Evolutionary conservation across 495 filamentous ascomycete species (phyloP).

Genomic region (Penicillium desertorum): DNA sequence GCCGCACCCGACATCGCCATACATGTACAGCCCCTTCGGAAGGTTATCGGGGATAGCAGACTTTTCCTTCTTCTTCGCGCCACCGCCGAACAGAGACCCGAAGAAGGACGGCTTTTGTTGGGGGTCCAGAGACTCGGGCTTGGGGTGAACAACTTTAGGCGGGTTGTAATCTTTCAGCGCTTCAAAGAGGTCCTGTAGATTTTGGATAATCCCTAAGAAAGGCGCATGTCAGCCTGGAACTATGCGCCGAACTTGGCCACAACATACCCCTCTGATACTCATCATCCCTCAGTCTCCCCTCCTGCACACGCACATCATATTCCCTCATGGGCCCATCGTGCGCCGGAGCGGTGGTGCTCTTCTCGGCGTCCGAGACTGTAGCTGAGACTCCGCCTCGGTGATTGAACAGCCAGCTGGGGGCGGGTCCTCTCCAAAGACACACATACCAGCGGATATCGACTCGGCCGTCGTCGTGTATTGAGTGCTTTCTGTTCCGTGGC

Average conservation of each 20-base stretch:
- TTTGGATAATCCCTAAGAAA: constrained; percentile 73
- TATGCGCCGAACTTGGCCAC: background rate
- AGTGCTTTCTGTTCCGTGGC: constrained; percentile 12
- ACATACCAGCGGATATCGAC: background rate
- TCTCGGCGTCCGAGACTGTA: constrained; percentile 13
- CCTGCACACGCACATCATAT: constrained; percentile 76
- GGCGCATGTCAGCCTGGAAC: constrained; percentile 4
- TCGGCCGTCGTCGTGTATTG: constrained; percentile 2
- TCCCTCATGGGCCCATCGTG: constrained; percentile 73
- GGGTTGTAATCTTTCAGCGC: constrained; percentile 73
- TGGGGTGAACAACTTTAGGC: constrained; percentile 72
- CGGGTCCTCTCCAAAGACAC: background rate
- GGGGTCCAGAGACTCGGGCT: constrained; percentile 64
- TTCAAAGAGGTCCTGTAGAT: constrained; percentile 84
- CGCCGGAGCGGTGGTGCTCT: constrained; percentile 14
- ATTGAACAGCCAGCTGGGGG: constrained; percentile 10
- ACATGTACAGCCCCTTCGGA: constrained; percentile 90
- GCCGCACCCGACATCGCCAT: constrained; percentile 93
- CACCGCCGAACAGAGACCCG: constrained; percentile 65
- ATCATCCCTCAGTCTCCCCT: constrained; percentile 76
- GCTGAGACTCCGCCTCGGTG: constrained; percentile 22
- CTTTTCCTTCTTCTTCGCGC: constrained; percentile 28
- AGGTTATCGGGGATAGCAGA: constrained; percentile 65
- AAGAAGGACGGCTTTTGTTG: constrained; percentile 65
- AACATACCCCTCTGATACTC: constrained; percentile 80